Conservation (phyloP, 2,329 filamentous ascomycete genomes). For the Xylariaceae sp. region DNA sequence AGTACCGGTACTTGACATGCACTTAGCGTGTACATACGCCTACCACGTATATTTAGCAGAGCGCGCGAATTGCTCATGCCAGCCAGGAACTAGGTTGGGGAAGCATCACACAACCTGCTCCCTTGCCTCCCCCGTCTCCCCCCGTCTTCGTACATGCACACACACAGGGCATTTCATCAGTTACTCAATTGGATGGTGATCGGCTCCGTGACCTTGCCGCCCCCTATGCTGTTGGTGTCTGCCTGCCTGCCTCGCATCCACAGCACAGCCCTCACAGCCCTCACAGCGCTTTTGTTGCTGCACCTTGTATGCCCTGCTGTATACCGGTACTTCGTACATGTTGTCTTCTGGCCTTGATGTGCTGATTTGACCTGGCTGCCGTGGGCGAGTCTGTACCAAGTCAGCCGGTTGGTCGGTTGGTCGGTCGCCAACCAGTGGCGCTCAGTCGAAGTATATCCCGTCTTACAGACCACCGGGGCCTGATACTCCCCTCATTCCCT, state of each 20-base stretch:
- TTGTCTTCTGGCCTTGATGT: too few species aligned
- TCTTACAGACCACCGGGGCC: neutral
- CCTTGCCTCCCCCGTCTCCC: constrained; percentile 10
- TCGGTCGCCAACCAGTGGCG: neutral
- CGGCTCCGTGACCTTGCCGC: neutral
- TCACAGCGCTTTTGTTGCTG: too few species aligned
- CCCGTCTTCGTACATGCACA: constrained; percentile 1
- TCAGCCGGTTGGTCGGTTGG: too few species aligned
- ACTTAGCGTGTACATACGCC: too few species aligned
- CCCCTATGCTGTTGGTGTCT: neutral
- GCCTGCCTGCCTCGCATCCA: too few species aligned
- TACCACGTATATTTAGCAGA: too few species aligned
- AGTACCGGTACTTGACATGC: too few species aligned
- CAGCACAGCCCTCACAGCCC: too few species aligned
- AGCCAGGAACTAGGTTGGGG: neutral
- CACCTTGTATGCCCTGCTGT: too few species aligned
- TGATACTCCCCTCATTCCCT: neutral
- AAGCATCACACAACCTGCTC: neutral
- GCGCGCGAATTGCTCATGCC: neutral
- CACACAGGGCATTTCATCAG: constrained; percentile 6
- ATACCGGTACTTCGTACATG: too few species aligned
- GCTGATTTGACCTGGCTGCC: too few species aligned
- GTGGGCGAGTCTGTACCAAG: neutral
- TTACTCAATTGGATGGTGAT: constrained; percentile 8
- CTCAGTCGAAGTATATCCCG: neutral